Percentiles rank a stretch among this genome's conserved stretches.
Evolutionary conservation across 192 early-diverging fungal genomes (phyloP).

Genomic region (Mortierella hygrophila): DNA sequence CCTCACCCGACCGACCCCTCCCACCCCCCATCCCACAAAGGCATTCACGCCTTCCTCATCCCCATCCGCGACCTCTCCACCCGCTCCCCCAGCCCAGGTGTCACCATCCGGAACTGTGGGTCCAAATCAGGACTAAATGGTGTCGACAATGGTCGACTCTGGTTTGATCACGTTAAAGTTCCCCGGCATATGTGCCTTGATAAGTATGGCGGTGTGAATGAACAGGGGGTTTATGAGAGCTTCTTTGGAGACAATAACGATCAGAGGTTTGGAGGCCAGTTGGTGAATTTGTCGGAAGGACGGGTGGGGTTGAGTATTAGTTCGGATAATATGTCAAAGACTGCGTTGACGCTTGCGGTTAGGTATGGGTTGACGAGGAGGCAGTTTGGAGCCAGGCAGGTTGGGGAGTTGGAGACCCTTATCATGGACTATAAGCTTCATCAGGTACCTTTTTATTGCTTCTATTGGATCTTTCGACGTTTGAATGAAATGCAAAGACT

Average conservation of each 20-base stretch:
- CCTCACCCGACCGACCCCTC: not conserved
- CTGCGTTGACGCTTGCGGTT: slow-evolving; percentile 19
- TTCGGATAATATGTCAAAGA: slow-evolving; percentile 12
- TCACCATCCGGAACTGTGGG: slow-evolving; percentile 25
- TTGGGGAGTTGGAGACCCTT: slow-evolving; percentile 7
- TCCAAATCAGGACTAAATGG: slow-evolving; percentile 20
- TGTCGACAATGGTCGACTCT: slow-evolving; percentile 22
- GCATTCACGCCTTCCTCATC: slow-evolving; percentile 27
- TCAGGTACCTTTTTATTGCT: not conserved
- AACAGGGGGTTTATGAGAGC: slow-evolving; percentile 12
- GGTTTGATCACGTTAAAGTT: slow-evolving; percentile 13
- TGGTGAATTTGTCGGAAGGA: slow-evolving; percentile 22
- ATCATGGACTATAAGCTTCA: slow-evolving; percentile 30
- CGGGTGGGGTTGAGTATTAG: slow-evolving; percentile 8
- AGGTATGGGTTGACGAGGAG: slow-evolving; percentile 10
- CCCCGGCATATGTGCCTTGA: slow-evolving; percentile 18
- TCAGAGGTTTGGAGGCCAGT: slow-evolving; percentile 13
- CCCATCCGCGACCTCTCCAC: slow-evolving; percentile 17
- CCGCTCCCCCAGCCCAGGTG: not conserved
- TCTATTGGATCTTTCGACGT: too few relatives aligned
- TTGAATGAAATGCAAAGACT: not conserved
- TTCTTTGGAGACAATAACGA: slow-evolving; percentile 14
- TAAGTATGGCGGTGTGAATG: slow-evolving; percentile 23
- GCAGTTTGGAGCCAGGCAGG: slow-evolving; percentile 8
- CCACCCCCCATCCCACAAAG: slow-evolving; percentile 6